Base-by-base conservation (phyloP, 2,329 filamentous ascomycete species). In the Clarireedia paspali region DNA sequence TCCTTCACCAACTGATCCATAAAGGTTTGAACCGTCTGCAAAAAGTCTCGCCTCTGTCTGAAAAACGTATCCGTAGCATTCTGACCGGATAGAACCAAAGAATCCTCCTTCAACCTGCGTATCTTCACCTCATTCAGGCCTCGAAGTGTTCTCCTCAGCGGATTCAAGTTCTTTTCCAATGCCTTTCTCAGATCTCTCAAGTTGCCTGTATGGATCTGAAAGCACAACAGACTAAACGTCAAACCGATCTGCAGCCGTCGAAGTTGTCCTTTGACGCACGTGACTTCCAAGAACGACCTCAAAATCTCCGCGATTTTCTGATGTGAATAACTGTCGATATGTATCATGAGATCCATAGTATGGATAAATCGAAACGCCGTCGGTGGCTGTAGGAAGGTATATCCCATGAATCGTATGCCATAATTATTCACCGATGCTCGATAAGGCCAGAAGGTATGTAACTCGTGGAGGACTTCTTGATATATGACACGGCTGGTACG, bases 241-340 rank as follows among this genome's bases (percentile, higher is more conserved):
- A 55, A 39, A 26, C 47, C 47, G 7, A 55, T 55, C 50, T 55
- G 47, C 15, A 55, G 15, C 6, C 53, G 53, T 50, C 53, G 26
- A 6, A 55, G 26, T 24, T 50, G 53, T 50, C 53, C 53, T 9
- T 55, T 50, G n/a, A 39, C 52, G 15, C 52, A 55, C 38, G 36
- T 55, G 15, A 48, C 46, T 30, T 55, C 53, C 12, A 55, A n/a
- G 12, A 39, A 55, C 9, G 53, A 55, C 7, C 46, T 55, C 6
- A 55, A 20, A n/a, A 50, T 50, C 7, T 50, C 50, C 6, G 53
- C 53, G 50, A 50, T 50, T 27, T 55, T 55, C 38, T 40, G 2
- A 26, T 55, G 53, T 27, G 53, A 55, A 20, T 50, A 55, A n/a
- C 47, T 50, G 27, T 55, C 50, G 46, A 55, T 55, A n/a, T 55